These are phyloP conservation scores for Triglochin maritima DNA, from an alignment of 106 monocot genomes.

Conservation along the genomic window DNA sequence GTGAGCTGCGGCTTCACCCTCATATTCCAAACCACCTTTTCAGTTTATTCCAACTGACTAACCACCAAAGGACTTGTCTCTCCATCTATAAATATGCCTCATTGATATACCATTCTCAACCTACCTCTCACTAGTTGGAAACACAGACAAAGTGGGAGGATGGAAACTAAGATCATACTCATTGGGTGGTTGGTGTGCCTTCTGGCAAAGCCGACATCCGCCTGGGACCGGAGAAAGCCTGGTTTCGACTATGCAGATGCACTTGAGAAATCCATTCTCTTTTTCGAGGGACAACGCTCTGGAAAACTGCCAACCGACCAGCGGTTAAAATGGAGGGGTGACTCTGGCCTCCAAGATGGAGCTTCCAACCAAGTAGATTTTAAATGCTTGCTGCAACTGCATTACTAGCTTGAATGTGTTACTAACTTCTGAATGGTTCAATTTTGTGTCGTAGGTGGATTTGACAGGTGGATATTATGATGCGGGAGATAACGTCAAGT, in stretches of 20 bases:
- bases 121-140: no score
- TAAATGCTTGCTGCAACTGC: background rate
- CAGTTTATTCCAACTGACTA: no score
- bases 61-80: no score
- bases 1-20: no score
- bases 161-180: no score
- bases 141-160: no score
- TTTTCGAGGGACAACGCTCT: constrained; percentile 71
- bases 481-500: constrained; percentile 29
- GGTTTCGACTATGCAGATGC: constrained; percentile 42
- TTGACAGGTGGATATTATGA: constrained; percentile 34
- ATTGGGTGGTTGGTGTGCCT: no score
- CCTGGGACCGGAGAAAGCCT: background rate
- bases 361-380: constrained; percentile 19
- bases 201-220: no score
- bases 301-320: constrained; percentile 54
- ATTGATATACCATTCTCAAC: no score
- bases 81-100: no score
- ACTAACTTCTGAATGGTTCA: background rate
- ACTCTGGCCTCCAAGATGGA: constrained; percentile 61
- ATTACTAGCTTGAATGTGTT: no score
- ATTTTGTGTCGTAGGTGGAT: constrained; percentile 34
- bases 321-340: constrained; percentile 47
- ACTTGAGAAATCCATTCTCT: constrained; percentile 63
- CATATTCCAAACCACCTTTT: no score